Base-by-base conservation (phyloP, 2,329 filamentous ascomycete genomes). In the Pezicula rhizophila region DNA sequence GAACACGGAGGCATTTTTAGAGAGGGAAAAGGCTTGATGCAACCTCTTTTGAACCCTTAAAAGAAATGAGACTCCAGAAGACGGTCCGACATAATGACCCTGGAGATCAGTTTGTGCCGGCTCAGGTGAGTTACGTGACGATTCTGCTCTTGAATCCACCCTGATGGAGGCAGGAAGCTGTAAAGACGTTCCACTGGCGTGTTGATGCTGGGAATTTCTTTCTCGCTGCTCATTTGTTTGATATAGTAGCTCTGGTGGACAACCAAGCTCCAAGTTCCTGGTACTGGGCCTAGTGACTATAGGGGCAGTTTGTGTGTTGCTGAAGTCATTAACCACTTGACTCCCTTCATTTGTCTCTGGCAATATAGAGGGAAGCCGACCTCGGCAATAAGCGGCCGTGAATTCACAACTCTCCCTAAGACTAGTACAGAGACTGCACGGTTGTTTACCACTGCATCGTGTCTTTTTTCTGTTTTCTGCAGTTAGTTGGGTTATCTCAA, bases 21-120 rank as follows among this genome's bases (percentile, higher is more conserved):
- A 67, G 45, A 60, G 64, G 45, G 59, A 55, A 2, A 64, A 54
- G 25, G 67, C 68, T 44, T 71, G 66, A 51, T 71, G 72, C 7
- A 78, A 67, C 5, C 70, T 65, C 51, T 71, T 72, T 59, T 76
- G 75, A 2, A 76, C 71, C 8, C 75, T 65, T 0, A 74, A 66
- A 10, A 78, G 61, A 48, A 78, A 78, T 0, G 71, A 73, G 0
- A 70, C 70, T 0, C 71, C 73, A 1, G 20, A 26, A 15, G 40
- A 42, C 3, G 60, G 70, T 0, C 72, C 73, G 23, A 75, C 68
- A 52, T 73, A 75, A 50, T 75, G 56, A 4, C 70, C 73, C 62
- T 75, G 70, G 15, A 64, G 64, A 48, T 74, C 72, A 17, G 66
- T 71, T 51, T 73, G 67, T 6, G 66, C 59, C 2, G 71, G 71